These are phyloP conservation scores for Aphanomyces euteiches DNA, from an alignment of 352 stramenopile genomes.

Conservation along the genomic window DNA sequence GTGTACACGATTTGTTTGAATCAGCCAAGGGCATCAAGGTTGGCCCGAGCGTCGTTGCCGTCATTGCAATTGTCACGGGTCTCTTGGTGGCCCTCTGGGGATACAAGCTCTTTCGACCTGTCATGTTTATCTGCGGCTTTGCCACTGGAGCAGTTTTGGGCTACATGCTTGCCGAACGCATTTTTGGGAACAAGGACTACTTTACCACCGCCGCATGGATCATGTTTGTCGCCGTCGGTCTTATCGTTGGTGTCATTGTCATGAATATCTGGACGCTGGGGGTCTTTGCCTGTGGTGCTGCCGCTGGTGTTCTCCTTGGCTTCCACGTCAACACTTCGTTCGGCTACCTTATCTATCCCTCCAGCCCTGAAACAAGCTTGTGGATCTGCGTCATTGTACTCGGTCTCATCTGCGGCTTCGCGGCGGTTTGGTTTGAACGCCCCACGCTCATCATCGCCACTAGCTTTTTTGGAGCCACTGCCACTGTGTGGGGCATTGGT, in stretches of 20 bases:
- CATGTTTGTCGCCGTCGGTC: constrained; percentile 56
- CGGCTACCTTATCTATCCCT: constrained; percentile 53
- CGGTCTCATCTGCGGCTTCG: constrained; percentile 41
- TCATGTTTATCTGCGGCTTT: constrained; percentile 62
- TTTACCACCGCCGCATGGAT: constrained; percentile 63
- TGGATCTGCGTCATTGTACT: constrained; percentile 47
- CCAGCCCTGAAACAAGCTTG: constrained; percentile 49
- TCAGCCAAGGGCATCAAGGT: constrained; percentile 20
- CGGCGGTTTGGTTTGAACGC: constrained; percentile 53
- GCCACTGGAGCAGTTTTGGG: constrained; percentile 49
- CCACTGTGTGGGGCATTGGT: constrained; percentile 41
- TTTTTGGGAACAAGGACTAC: constrained; percentile 51
- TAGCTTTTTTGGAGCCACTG: constrained; percentile 37
- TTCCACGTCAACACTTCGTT: constrained; percentile 57
- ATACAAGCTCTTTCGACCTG: constrained; percentile 51
- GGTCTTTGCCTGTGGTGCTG: constrained; percentile 54
- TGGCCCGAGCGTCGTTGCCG: constrained; percentile 30
- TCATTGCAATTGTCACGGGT: constrained; percentile 45
- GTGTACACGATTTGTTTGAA: constrained; percentile 18
- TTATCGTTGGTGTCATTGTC: constrained; percentile 48
- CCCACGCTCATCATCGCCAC: constrained; percentile 37
- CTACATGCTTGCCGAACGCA: constrained; percentile 47
- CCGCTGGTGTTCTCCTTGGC: constrained; percentile 52
- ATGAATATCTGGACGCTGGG: constrained; percentile 51
- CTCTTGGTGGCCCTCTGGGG: constrained; percentile 42